These are phyloP conservation scores for Rheum nobile DNA, from an alignment of 148 eudicot genomes.

Conservation along the genomic window DNA sequence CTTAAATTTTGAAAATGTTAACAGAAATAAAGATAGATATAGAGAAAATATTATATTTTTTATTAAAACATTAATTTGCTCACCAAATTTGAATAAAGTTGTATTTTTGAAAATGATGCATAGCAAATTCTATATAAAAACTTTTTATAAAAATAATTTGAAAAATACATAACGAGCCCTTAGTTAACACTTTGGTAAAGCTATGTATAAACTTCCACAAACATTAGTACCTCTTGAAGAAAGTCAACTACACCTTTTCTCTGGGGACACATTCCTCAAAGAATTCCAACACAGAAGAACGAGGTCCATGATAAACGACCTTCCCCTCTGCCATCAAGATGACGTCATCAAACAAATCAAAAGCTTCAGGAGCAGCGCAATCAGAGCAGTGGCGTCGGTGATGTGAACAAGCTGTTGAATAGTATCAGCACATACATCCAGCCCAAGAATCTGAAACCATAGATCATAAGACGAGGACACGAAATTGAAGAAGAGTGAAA, in stretches of 20 bases:
- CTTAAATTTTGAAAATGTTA: too few relatives aligned
- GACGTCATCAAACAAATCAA: slow-evolving; percentile 73
- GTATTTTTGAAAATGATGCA: too few relatives aligned
- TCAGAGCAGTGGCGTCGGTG: slow-evolving; percentile 53
- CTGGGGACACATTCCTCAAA: slow-evolving; percentile 64
- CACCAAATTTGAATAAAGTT: too few relatives aligned
- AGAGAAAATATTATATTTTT: too few relatives aligned
- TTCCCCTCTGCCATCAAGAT: slow-evolving; percentile 82
- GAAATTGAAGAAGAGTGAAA: background rate
- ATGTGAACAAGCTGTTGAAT: slow-evolving; percentile 67
- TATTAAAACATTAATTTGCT: too few relatives aligned
- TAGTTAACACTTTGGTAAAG: background rate
- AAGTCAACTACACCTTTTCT: slow-evolving; percentile 88
- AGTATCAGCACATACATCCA: slow-evolving; percentile 69
- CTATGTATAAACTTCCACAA: background rate
- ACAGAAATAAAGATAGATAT: too few relatives aligned
- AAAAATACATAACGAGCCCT: too few relatives aligned
- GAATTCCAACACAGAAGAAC: slow-evolving; percentile 33
- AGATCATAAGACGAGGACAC: background rate
- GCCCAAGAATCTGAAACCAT: slow-evolving; percentile 66
- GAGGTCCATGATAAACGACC: slow-evolving; percentile 74
- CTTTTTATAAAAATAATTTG: too few relatives aligned
- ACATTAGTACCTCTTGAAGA: slow-evolving; percentile 60
- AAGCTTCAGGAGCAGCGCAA: slow-evolving; percentile 80
- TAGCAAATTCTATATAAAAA: too few relatives aligned